phyloP scores from a whole-genome alignment of 345 rosid species.

The Psidium friedrichsthalianum region DNA sequence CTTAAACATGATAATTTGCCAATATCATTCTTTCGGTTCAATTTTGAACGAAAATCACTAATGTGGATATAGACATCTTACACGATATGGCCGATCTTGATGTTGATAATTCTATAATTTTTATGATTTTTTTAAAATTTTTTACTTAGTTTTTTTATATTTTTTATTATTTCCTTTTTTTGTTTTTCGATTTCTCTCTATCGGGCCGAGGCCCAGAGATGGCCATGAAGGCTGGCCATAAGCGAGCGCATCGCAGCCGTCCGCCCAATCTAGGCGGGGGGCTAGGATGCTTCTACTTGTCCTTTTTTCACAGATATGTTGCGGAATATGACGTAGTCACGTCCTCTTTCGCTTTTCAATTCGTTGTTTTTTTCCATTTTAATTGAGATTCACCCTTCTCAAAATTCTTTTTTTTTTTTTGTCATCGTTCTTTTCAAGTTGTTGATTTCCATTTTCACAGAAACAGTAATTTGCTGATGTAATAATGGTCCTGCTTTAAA shows the following conservation, averaged over 20 bases:
- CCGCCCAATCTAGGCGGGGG: neutral
- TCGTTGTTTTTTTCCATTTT: neutral
- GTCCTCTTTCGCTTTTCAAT: neutral
- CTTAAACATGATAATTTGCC: accelerated
- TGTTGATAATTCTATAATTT: too few species aligned
- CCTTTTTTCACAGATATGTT: neutral
- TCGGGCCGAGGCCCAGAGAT: neutral
- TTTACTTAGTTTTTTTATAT: neutral
- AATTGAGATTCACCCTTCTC: neutral
- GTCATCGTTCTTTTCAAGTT: neutral
- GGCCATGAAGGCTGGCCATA: neutral
- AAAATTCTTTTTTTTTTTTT: too few species aligned
- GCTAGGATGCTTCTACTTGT: neutral
- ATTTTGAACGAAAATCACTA: neutral
- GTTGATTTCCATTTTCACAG: neutral
- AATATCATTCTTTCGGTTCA: neutral
- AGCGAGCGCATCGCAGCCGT: too few species aligned
- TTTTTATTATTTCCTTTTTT: neutral
- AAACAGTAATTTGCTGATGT: too few species aligned
- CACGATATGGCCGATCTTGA: too few species aligned
- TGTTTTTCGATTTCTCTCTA: neutral
- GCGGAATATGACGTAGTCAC: neutral
- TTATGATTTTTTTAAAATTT: neutral
- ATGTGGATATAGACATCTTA: too few species aligned
- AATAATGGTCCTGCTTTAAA: neutral